Evolutionary conservation across 805 yeast species (phyloP).

Genomic region (Nakazawaea ernobii): DNA sequence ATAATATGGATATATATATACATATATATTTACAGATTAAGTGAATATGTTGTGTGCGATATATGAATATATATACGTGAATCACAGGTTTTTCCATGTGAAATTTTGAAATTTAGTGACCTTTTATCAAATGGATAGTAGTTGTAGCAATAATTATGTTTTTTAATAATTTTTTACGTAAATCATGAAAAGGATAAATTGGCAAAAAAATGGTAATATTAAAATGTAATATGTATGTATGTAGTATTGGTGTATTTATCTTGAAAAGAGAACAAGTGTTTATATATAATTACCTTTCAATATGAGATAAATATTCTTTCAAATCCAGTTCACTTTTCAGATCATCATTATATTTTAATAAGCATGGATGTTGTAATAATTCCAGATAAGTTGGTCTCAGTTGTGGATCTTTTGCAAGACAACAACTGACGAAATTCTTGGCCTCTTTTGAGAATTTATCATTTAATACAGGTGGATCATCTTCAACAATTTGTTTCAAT

Average conservation of each 20-base stretch:
- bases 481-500: constrained; percentile 93
- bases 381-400: constrained; percentile 76
- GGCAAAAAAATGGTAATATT: background rate
- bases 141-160: no score
- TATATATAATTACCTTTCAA: constrained; percentile 1
- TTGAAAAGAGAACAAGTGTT: constrained; percentile 8
- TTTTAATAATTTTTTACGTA: background rate
- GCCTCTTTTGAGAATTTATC: constrained; percentile 68
- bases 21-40: no score
- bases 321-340: constrained; percentile 23
- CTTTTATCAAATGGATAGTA: no score
- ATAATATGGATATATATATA: no score
- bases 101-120: no score
- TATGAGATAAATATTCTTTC: constrained; percentile 15
- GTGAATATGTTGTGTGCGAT: no score
- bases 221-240: background rate
- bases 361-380: constrained; percentile 81
- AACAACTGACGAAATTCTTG: constrained; percentile 68
- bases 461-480: constrained; percentile 74
- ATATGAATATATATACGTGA: no score
- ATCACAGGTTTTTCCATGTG: no score
- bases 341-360: constrained; percentile 42
- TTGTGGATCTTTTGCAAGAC: constrained; percentile 76
- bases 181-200: no score
- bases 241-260: background rate